phyloP scores from a whole-genome alignment of 2,329 filamentous ascomycete genomes.

The Cordyceps militaris region DNA sequence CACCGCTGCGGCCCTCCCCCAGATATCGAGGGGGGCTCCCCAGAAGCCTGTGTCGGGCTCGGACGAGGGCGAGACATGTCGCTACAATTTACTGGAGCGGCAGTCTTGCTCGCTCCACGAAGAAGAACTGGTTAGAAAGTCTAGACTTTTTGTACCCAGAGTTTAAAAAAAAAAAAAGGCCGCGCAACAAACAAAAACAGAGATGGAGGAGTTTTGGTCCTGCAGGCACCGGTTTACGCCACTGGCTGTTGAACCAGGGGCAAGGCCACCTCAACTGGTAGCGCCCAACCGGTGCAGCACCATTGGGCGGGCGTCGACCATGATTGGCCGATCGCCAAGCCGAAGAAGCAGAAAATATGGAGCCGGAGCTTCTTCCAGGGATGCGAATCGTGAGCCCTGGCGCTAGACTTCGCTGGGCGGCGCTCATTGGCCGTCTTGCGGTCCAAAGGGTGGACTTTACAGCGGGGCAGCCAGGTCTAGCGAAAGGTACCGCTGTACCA shows the following conservation, averaged over 20 bases:
- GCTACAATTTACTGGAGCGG: neutral
- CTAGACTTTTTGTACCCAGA: neutral
- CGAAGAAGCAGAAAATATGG: no score
- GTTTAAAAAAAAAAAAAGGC: neutral
- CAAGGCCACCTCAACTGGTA: neutral
- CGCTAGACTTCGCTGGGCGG: no score
- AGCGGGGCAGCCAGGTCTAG: neutral
- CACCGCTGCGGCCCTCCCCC: neutral
- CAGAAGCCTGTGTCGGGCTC: no score
- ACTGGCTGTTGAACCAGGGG: neutral
- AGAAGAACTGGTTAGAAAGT: neutral
- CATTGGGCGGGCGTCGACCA: neutral
- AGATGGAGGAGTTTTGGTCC: neutral
- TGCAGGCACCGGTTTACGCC: neutral
- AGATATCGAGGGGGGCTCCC: no score
- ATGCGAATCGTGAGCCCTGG: no score
- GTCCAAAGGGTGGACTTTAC: no score
- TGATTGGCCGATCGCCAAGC: conserved; percentile 4
- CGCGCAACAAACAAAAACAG: neutral
- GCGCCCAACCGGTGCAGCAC: neutral
- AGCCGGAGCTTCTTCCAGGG: no score
- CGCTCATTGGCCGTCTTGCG: no score
- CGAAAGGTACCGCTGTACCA: neutral
- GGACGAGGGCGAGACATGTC: neutral
- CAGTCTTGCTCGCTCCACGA: neutral